Evolutionary conservation across 805 yeast species (phyloP).

Genomic region (Cephaloascus fragrans): DNA sequence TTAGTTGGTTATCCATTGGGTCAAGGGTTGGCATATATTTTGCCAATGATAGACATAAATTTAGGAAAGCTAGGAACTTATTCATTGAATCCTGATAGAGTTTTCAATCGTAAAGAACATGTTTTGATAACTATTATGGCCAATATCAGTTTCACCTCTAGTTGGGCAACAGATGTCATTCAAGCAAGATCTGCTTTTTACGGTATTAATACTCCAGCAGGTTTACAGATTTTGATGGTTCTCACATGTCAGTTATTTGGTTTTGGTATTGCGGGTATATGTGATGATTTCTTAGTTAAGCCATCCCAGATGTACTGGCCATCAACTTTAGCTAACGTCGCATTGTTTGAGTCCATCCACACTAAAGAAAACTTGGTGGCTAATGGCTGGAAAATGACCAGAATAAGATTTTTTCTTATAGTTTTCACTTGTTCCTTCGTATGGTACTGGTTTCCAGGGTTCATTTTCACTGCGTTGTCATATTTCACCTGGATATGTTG

Average conservation of each 20-base stretch:
- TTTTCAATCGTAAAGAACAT: slow-evolving; percentile 57
- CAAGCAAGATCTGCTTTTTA: slow-evolving; percentile 42
- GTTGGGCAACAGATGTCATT: slow-evolving; percentile 50
- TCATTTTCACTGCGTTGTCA: slow-evolving; percentile 47
- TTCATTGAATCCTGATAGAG: slow-evolving; percentile 41
- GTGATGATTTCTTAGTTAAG: slow-evolving; percentile 47
- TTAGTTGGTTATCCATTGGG: slow-evolving; percentile 57
- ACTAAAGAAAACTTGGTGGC: slow-evolving; percentile 37
- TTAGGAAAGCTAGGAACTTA: not conserved
- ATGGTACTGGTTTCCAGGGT: slow-evolving; percentile 57
- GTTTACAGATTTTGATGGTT: slow-evolving; percentile 42
- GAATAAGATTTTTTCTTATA: slow-evolving; percentile 36
- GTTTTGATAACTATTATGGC: slow-evolving; percentile 44
- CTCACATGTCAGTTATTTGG: slow-evolving; percentile 57
- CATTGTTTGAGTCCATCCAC: slow-evolving; percentile 45
- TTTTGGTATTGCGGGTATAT: slow-evolving; percentile 56
- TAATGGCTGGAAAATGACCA: slow-evolving; percentile 51
- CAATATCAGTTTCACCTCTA: slow-evolving; percentile 33
- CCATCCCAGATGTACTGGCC: slow-evolving; percentile 73
- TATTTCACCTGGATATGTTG: slow-evolving; percentile 58
- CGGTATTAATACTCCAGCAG: slow-evolving; percentile 34
- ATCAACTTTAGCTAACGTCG: slow-evolving; percentile 45
- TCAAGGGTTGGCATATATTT: slow-evolving; percentile 28
- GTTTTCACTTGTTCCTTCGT: slow-evolving; percentile 29
- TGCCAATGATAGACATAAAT: not conserved